Percentiles rank a stretch among this genome's conserved stretches.
These are phyloP conservation scores for Colletotrichum magnum DNA, from an alignment of 2,329 filamentous ascomycete species.

Conservation along the genomic window DNA sequence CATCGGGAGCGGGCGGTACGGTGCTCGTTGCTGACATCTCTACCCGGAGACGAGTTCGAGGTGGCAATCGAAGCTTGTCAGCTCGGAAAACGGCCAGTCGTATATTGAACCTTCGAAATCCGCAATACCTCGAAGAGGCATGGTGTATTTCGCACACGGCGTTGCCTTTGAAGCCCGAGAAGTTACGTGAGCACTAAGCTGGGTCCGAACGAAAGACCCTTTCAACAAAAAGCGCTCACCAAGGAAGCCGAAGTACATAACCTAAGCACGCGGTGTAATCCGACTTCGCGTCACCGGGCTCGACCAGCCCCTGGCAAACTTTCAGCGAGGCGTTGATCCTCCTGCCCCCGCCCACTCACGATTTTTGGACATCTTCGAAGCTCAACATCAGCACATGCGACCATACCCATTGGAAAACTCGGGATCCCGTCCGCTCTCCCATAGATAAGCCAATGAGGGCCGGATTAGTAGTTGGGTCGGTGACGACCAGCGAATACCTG, in stretches of 20 bases:
- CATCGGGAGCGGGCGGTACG: too few species aligned
- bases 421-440: slow-evolving; percentile 41
- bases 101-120: too few species aligned
- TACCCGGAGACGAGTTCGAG: not conserved
- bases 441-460: slow-evolving; percentile 34
- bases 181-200: not conserved
- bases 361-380: not conserved
- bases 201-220: too few species aligned
- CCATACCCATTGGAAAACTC: slow-evolving; percentile 39
- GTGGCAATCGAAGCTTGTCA: not conserved
- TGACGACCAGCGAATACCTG: slow-evolving; percentile 36
- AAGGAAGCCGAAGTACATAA: not conserved
- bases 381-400: slow-evolving; percentile 15
- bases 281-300: not conserved
- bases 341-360: not conserved
- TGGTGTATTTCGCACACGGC: too few species aligned
- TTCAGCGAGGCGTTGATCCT: not conserved
- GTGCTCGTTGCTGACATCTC: not conserved
- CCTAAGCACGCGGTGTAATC: not conserved
- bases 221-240: not conserved
- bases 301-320: not conserved
- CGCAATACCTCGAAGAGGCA: too few species aligned
- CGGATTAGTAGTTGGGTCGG: slow-evolving; percentile 40
- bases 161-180: too few species aligned
- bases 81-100: not conserved